Evolutionary conservation across 768 basidiomycete species (phyloP).

Genomic region (Dentipellis sp.): DNA sequence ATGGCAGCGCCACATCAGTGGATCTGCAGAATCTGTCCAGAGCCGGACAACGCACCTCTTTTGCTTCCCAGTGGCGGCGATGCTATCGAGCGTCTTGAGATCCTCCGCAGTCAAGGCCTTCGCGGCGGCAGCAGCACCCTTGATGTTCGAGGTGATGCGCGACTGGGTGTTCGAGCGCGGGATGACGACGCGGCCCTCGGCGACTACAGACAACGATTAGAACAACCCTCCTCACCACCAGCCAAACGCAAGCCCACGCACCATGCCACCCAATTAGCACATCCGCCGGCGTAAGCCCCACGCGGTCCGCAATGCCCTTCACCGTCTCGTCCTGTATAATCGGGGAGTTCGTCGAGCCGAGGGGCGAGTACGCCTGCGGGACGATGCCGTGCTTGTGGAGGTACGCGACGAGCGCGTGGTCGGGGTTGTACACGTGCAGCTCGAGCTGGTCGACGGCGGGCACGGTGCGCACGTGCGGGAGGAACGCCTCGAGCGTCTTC

Average conservation of each 20-base stretch:
- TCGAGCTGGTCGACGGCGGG: constrained; percentile 61
- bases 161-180: constrained; percentile 71
- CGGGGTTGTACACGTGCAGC: constrained; percentile 69
- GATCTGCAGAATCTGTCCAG: neutral
- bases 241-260: constrained; percentile 21
- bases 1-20: neutral
- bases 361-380: constrained; percentile 74
- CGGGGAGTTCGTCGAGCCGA: constrained; percentile 61
- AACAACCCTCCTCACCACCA: neutral
- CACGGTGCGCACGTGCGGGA: constrained; percentile 56
- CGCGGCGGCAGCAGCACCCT: constrained; percentile 38
- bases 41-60: constrained; percentile 28
- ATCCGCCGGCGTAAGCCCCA: constrained; percentile 44
- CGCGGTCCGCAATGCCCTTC: constrained; percentile 46
- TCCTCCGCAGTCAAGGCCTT: constrained; percentile 42
- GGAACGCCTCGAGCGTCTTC: constrained; percentile 59
- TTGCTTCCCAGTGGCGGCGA: constrained; percentile 54
- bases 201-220: constrained; percentile 3
- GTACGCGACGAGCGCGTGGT: constrained; percentile 57
- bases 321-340: constrained; percentile 57
- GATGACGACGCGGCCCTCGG: constrained; percentile 55
- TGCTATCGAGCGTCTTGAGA: constrained; percentile 46
- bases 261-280: constrained; percentile 56
- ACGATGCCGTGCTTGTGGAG: constrained; percentile 63
- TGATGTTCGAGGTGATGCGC: constrained; percentile 57